Evolutionary conservation across 192 early-diverging fungal genomes (phyloP).

Genomic region (Podila clonocystis): DNA sequence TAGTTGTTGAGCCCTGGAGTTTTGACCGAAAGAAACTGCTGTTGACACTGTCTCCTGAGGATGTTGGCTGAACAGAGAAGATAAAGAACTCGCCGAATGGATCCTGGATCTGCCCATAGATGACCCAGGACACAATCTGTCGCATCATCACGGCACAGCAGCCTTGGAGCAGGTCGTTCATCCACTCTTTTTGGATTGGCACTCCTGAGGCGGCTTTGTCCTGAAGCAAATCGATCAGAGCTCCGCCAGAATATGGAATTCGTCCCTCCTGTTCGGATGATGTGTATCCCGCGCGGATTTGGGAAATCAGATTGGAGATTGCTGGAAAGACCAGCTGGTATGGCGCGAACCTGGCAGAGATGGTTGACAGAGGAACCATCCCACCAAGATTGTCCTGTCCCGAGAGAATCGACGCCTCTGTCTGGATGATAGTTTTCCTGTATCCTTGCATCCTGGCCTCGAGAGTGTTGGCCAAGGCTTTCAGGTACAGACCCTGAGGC

Average conservation of each 20-base stretch:
- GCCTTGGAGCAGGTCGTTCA: conserved; percentile 56
- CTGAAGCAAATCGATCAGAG: conserved; percentile 61
- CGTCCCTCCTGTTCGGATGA: conserved; percentile 10
- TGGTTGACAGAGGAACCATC: conserved; percentile 54
- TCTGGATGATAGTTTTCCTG: conserved; percentile 56
- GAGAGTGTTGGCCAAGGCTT: conserved; percentile 59
- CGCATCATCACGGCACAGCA: conserved; percentile 64
- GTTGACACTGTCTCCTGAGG: not conserved
- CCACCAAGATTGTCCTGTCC: conserved; percentile 61
- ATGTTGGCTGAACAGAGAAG: conserved; percentile 2
- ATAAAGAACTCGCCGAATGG: conserved; percentile 77
- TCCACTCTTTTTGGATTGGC: conserved; percentile 56
- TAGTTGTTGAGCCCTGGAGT: not conserved
- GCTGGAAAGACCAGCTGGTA: conserved; percentile 64
- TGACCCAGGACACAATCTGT: conserved; percentile 71
- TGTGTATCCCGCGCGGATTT: conserved; percentile 33
- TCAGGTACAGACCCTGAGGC: conserved; percentile 50
- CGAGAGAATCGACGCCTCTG: conserved; percentile 61
- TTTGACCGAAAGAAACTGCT: not conserved
- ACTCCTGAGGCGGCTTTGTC: conserved; percentile 63
- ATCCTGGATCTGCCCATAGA: conserved; percentile 72
- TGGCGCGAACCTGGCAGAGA: conserved; percentile 53
- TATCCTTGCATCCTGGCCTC: conserved; percentile 56
- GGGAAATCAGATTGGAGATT: conserved; percentile 51
- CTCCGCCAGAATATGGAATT: conserved; percentile 52